phyloP scores from a whole-genome alignment of 179 eudicot genomes.

The Amaranthus tricolor region DNA sequence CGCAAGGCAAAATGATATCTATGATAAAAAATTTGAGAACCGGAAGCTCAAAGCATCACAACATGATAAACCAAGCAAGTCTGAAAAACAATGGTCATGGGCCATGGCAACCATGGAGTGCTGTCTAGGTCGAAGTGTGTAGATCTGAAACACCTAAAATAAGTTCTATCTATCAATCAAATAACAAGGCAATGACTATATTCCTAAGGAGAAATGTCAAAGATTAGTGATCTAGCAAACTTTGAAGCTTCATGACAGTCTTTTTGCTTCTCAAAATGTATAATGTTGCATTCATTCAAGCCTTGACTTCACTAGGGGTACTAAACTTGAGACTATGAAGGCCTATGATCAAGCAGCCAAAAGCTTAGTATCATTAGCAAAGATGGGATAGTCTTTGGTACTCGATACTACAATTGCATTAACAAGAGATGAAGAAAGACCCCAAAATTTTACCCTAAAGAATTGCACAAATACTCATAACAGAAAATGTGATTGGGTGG shows the following conservation, averaged over 20 bases:
- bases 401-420: constrained; percentile 6
- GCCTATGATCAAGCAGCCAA: neutral
- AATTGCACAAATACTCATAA: neutral
- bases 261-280: neutral
- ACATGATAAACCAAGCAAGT: neutral
- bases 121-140: neutral
- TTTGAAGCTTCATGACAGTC: neutral
- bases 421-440: neutral
- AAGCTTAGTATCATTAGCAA: neutral
- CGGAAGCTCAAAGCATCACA: neutral
- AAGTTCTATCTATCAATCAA: neutral
- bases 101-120: neutral
- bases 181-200: neutral
- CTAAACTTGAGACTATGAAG: neutral
- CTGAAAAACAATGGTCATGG: neutral
- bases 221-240: neutral
- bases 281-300: neutral
- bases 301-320: neutral
- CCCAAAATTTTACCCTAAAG: neutral
- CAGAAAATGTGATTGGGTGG: neutral
- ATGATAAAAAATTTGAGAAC: neutral
- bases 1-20: neutral
- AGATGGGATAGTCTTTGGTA: neutral
- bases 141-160: neutral
- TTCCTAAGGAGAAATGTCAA: neutral